Evolutionary conservation across 1,284 basidiomycete species (phyloP).

Genomic region (Tetrapyrgos nigripes): DNA sequence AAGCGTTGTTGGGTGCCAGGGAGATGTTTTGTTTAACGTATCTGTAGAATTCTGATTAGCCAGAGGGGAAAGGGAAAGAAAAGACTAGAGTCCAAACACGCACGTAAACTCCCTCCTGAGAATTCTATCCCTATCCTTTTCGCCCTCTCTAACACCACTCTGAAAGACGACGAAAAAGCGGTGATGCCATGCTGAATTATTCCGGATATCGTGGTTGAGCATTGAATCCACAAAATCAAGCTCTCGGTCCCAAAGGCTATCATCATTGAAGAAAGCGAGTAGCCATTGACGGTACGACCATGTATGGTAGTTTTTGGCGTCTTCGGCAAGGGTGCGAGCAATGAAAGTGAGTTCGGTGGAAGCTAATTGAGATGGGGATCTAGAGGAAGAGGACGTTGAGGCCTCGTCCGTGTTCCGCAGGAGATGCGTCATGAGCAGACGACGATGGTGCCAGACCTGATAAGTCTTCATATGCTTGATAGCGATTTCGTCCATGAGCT

Average conservation of each 20-base stretch:
- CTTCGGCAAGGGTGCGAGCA: constrained; percentile 68
- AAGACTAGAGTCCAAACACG: constrained; percentile 33
- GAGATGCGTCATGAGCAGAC: constrained; percentile 73
- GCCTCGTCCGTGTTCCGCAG: not conserved
- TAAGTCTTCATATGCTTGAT: constrained; percentile 89
- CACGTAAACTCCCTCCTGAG: constrained; percentile 76
- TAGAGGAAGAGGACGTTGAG: constrained; percentile 11
- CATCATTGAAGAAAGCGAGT: constrained; percentile 79
- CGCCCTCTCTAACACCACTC: constrained; percentile 62
- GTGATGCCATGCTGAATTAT: constrained; percentile 99
- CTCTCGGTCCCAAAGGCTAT: constrained; percentile 80
- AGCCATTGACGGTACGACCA: constrained; percentile 96
- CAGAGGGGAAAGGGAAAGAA: constrained; percentile 8
- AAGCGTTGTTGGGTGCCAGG: constrained; percentile 89
- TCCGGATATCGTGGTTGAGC: constrained; percentile 83
- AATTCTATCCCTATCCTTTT: constrained; percentile 62
- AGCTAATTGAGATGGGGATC: constrained; percentile 46
- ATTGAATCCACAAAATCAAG: constrained; percentile 80
- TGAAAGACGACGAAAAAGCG: constrained; percentile 93
- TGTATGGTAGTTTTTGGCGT: constrained; percentile 96
- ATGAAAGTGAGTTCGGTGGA: constrained; percentile 79
- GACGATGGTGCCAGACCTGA: constrained; percentile 97
- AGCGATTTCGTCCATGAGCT: constrained; percentile 86
- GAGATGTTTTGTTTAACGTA: constrained; percentile 81
- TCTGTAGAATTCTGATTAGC: constrained; percentile 31